Evolutionary conservation across 768 basidiomycete species (phyloP), one percentile per base, ranked within the genome.

Genomic region (Nevesoporus exiguus): DNA sequence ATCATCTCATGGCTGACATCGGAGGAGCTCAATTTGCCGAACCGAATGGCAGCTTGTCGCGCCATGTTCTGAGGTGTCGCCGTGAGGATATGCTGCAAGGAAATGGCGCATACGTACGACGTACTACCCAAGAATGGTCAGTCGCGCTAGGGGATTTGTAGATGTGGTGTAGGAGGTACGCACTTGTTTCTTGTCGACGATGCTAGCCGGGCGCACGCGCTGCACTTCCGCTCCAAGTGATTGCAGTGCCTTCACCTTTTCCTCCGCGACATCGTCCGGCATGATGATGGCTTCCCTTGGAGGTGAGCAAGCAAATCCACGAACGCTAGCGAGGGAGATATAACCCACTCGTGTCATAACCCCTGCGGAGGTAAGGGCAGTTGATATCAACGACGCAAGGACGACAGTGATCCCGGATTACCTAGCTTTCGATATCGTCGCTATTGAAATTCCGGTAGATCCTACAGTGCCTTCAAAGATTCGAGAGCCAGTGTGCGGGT

Each of bases 401-500:
- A n/a, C n/a, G 36, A 22, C 9, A 2, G 45, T 14, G 27, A n/a
- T 2, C 11, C 21, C 25, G 1, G 15, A 34, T 80, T 60, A 90
- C 93, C 88, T 85, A 11, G 94, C 93, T 59, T 81, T 80, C 2
- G 93, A 90, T 47, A 99, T 89, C 3, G 90, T 97, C 0, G 97
- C 96, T 47, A 99, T 86, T 1, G 94, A 97, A 52, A 98, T 98
- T 7, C 97, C 94, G 0, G 94, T 97, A 0, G 92, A 94, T 8
- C 93, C 97, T 4, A 96, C 92, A 0, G 96, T 99, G 4, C 97
- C 97, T 70, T 98, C 97, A 54, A 98, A 99, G 36, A 99, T 93
- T 7, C 91, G 84, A 0, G 91, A 97, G 7, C 90, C 88, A 0
- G 92, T 94, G 57, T 93, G 71, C 0, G 95, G 97, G 52, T 85